These are phyloP conservation scores for Kluyveromyces wickerhamii DNA, from an alignment of 805 yeast genomes.

Conservation along the genomic window DNA sequence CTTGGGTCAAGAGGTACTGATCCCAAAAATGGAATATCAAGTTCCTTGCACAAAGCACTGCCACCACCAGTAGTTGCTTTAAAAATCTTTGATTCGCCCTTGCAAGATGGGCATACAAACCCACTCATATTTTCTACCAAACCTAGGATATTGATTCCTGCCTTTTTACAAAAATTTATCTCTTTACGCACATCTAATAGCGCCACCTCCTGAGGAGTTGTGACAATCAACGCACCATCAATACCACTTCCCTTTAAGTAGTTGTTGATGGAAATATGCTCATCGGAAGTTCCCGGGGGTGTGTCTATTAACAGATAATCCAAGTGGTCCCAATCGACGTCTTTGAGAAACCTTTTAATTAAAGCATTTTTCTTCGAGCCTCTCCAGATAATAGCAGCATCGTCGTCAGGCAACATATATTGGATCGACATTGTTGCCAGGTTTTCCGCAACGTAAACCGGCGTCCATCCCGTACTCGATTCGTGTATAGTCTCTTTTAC, in stretches of 20 bases:
- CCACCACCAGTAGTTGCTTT: slow-evolving; percentile 98
- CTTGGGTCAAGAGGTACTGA: slow-evolving; percentile 94
- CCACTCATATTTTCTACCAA: slow-evolving; percentile 98
- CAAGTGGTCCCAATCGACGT: slow-evolving; percentile 79
- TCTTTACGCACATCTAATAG: slow-evolving; percentile 91
- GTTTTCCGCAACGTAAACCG: slow-evolving; percentile 92
- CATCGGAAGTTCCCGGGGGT: slow-evolving; percentile 98
- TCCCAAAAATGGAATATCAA: slow-evolving; percentile 74
- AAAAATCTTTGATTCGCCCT: slow-evolving; percentile 83
- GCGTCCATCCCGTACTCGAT: slow-evolving; percentile 92
- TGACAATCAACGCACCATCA: slow-evolving; percentile 90
- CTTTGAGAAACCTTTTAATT: slow-evolving; percentile 87
- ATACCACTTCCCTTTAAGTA: slow-evolving; percentile 84
- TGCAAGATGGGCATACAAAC: slow-evolving; percentile 92
- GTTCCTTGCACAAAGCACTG: slow-evolving; percentile 67
- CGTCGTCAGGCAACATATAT: slow-evolving; percentile 87
- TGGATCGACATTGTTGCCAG: slow-evolving; percentile 93
- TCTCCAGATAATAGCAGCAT: slow-evolving; percentile 94
- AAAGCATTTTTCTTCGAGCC: slow-evolving; percentile 93
- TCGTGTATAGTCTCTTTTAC: slow-evolving; percentile 79
- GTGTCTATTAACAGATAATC: slow-evolving; percentile 91
- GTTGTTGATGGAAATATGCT: slow-evolving; percentile 83
- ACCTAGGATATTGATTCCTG: slow-evolving; percentile 78
- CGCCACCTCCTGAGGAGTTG: slow-evolving; percentile 98
- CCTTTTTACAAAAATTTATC: slow-evolving; percentile 89